A percentile compares a stretch with the other conserved stretches of the same genome.
Evolutionary conservation across 352 stramenopile genomes (phyloP).

Genomic region (Globisporangium lucens): DNA sequence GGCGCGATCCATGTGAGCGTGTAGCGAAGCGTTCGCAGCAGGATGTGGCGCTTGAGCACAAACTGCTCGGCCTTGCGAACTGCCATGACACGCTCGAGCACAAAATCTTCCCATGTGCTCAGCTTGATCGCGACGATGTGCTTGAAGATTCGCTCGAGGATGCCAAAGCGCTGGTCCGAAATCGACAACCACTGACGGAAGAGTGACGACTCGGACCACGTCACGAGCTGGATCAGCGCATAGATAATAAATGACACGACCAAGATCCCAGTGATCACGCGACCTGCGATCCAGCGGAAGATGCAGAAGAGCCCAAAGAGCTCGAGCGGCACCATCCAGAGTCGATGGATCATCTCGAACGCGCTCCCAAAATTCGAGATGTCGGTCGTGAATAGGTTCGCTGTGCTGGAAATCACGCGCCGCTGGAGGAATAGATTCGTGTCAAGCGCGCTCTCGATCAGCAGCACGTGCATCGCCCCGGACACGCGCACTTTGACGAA

Average conservation of each 20-base stretch:
- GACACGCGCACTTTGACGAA: conserved; percentile 22
- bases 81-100: conserved; percentile 34
- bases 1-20: conserved; percentile 37
- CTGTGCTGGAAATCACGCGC: background rate
- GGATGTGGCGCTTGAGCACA: conserved; percentile 21
- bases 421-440: conserved; percentile 1
- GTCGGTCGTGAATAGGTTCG: conserved; percentile 36
- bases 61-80: conserved; percentile 36
- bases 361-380: conserved; percentile 18
- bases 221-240: conserved; percentile 17
- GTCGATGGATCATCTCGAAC: conserved; percentile 30
- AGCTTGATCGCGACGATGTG: conserved; percentile 38
- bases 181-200: conserved; percentile 17
- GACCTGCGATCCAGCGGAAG: conserved; percentile 19
- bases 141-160: conserved; percentile 15
- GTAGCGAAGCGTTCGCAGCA: conserved; percentile 30
- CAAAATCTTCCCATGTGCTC: conserved; percentile 55
- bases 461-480: conserved; percentile 25
- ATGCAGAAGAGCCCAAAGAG: conserved; percentile 18
- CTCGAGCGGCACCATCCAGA: conserved; percentile 32
- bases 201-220: conserved; percentile 10
- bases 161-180: conserved; percentile 17
- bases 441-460: conserved; percentile 30
- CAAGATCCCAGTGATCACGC: conserved; percentile 15
- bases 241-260: conserved; percentile 17